Base-by-base conservation (phyloP, 306 rosid species). In the Comarum palustre region DNA sequence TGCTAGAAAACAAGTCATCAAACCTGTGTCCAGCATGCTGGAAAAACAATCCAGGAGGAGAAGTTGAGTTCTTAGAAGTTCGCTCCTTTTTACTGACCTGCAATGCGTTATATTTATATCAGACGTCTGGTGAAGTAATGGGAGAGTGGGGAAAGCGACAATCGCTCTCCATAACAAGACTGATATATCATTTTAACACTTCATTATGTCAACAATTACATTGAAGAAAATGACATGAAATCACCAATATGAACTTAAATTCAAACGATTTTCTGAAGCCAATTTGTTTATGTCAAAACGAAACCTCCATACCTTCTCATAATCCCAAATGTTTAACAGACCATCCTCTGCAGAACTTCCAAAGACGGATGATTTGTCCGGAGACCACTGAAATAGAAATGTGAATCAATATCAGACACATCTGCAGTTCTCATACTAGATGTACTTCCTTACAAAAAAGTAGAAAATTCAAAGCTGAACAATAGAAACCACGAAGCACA, bases 311-410 rank as follows among this genome's bases (percentile, higher is more conserved):
- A 95, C 97, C 97, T 90, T 92, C 78, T 92, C 99, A 76, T 87
- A 86, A 82, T 95, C 97, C 99, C 99, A 95, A 69, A 95, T 86
- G 81, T 95, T 90, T 16, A 95, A 82, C 69, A 95, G 87, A 72
- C 99, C 99, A 75, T 95, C 99, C 83, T 95, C 99, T 12, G 99
- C 99, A 61, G 99, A 92, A 75, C 99, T 95, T 85, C 99, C 99
- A 86, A 95, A 95, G 68, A 95, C 90, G 68, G 99, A 86, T 48
- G 99, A 79, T 79, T 90, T 91, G 86, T 95, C 99, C 4, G 99
- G 99, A 77, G 88, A 95, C 99, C 99, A 95, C 99, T 95, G 93
- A 84, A 55, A 83, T 20, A 73, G 41, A 82, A 14, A 62, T 50
- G 9, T 13, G 52, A n/a, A 27, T n/a, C 16, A 19, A 20, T 24